These are phyloP conservation scores for Pisolithus microcarpus DNA, from an alignment of 768 basidiomycete genomes.

Conservation along the genomic window DNA sequence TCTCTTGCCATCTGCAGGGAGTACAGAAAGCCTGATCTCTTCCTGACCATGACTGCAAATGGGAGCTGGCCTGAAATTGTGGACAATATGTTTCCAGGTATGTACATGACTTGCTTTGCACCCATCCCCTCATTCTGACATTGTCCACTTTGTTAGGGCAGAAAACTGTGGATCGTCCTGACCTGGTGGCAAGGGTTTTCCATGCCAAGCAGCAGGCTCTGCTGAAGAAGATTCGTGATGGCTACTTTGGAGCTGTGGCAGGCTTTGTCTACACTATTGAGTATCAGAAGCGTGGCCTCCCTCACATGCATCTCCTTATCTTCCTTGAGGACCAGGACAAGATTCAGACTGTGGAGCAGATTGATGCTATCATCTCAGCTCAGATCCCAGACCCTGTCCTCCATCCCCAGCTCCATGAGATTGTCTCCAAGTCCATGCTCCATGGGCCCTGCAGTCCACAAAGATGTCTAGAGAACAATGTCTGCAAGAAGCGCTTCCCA, in stretches of 20 bases:
- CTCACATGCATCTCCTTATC: slow-evolving; percentile 47
- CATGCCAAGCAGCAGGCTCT: slow-evolving; percentile 33
- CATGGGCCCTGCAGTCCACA: slow-evolving; percentile 34
- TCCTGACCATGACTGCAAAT: slow-evolving; percentile 49
- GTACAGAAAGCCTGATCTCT: slow-evolving; percentile 35
- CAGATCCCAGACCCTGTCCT: slow-evolving; percentile 35
- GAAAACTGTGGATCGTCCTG: slow-evolving; percentile 36
- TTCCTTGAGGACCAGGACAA: slow-evolving; percentile 31
- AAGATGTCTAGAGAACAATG: slow-evolving; percentile 34
- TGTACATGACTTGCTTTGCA: not conserved
- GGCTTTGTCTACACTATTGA: slow-evolving; percentile 48
- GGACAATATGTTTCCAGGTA: slow-evolving; percentile 29
- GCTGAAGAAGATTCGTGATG: slow-evolving; percentile 30
- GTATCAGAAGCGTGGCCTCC: slow-evolving; percentile 52
- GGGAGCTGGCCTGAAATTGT: slow-evolving; percentile 42
- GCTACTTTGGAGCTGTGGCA: slow-evolving; percentile 35
- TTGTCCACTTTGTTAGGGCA: slow-evolving; percentile 20
- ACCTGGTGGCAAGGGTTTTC: slow-evolving; percentile 42
- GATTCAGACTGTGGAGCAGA: slow-evolving; percentile 26
- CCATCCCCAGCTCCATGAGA: slow-evolving; percentile 34
- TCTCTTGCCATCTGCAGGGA: slow-evolving; percentile 37
- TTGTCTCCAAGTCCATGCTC: slow-evolving; percentile 35
- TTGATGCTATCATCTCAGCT: slow-evolving; percentile 37
- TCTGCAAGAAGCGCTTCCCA: slow-evolving; percentile 38
- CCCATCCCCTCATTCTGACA: not conserved